Evolutionary conservation across 2,329 filamentous ascomycete genomes (phyloP).

Genomic region (Tolypocladium pustulatum): DNA sequence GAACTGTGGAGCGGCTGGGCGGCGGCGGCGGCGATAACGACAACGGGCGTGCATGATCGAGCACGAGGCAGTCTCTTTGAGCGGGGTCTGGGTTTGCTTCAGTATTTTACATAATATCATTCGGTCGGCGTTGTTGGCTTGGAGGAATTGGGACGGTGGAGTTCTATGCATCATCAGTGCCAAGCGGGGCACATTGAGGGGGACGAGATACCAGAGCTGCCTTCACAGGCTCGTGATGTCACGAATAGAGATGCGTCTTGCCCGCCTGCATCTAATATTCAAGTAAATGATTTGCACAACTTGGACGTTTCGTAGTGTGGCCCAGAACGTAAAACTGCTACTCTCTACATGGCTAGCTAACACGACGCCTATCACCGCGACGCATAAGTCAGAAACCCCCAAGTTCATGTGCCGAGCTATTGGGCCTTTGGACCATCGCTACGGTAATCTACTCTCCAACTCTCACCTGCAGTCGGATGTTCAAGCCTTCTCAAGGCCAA

Average conservation of each 20-base stretch:
- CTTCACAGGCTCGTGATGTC: neutral
- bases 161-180: neutral
- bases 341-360: neutral
- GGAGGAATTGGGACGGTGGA: neutral
- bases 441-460: too few relatives aligned
- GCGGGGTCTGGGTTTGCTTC: neutral
- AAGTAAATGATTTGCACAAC: neutral
- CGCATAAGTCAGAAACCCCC: constrained; percentile 9
- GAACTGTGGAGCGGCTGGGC: constrained; percentile 52
- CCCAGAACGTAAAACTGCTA: neutral
- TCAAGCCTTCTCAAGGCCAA: too few relatives aligned
- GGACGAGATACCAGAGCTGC: neutral
- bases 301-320: neutral
- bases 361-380: constrained; percentile 11
- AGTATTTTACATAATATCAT: neutral
- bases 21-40: constrained; percentile 43
- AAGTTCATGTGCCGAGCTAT: constrained; percentile 2
- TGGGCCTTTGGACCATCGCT: neutral
- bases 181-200: neutral
- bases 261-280: neutral
- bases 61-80: neutral
- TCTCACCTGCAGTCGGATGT: too few relatives aligned
- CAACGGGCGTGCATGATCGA: constrained; percentile 8
- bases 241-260: neutral
- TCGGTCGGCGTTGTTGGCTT: neutral